Conservation (phyloP, 176 grass and related monocot species). For the Hordeum marinum region DNA sequence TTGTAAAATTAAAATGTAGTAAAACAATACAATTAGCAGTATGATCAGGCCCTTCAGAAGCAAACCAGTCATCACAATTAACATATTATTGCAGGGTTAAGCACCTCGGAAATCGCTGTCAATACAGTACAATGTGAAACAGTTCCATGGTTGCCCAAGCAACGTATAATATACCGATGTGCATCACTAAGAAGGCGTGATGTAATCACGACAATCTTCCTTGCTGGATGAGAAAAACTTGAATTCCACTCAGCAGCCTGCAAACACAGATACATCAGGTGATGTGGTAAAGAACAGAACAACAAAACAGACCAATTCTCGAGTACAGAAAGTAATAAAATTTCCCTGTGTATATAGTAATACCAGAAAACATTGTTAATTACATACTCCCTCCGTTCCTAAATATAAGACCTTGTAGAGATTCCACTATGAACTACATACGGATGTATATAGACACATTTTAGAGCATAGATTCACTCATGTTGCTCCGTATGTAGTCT, state of each 20-base stretch:
- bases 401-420: no score
- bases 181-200: constrained; percentile 85
- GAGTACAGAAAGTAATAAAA: not conserved
- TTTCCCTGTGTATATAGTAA: constrained; percentile 4
- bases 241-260: constrained; percentile 72
- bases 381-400: no score
- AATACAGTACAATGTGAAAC: constrained; percentile 72
- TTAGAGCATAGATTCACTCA: no score
- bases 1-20: not conserved
- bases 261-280: constrained; percentile 3
- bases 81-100: constrained; percentile 37
- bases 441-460: no score
- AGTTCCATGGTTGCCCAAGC: constrained; percentile 62
- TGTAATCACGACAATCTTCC: constrained; percentile 72
- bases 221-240: constrained; percentile 59
- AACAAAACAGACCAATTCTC: not conserved
- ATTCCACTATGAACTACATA: no score
- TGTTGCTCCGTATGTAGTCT: no score
- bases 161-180: constrained; percentile 87
- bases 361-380: not conserved
- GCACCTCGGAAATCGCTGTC: constrained; percentile 87
- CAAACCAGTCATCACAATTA: constrained; percentile 7
- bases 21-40: not conserved
- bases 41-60: constrained; percentile 17
- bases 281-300: constrained; percentile 3